These are phyloP conservation scores for Neurospora intermedia DNA, from an alignment of 495 filamentous ascomycete genomes.

Conservation along the genomic window DNA sequence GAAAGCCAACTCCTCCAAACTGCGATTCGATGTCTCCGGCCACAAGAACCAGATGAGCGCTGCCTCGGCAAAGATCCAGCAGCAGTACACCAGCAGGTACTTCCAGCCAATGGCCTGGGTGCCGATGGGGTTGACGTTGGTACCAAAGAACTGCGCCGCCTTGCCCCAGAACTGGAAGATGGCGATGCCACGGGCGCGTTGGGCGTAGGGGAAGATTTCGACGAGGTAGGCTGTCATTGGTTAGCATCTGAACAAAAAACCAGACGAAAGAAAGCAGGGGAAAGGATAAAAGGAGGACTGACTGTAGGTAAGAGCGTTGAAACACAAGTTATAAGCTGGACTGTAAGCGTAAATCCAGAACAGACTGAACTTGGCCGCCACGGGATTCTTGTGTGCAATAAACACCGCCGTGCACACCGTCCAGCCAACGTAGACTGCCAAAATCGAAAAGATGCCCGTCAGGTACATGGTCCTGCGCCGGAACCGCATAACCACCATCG, in stretches of 20 bases:
- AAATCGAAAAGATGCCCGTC: constrained; percentile 40
- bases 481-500: constrained; percentile 45
- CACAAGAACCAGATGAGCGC: constrained; percentile 52
- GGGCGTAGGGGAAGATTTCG: constrained; percentile 54
- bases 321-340: constrained; percentile 53
- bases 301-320: constrained; percentile 61
- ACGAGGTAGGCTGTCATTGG: constrained; percentile 43
- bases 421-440: constrained; percentile 50
- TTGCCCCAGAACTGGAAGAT: constrained; percentile 56
- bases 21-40: constrained; percentile 51
- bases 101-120: constrained; percentile 48
- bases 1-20: constrained; percentile 56
- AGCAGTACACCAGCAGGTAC: constrained; percentile 42
- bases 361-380: constrained; percentile 33
- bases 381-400: constrained; percentile 21
- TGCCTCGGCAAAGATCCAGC: constrained; percentile 48
- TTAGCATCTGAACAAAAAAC: too few species aligned
- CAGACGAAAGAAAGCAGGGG: too few species aligned
- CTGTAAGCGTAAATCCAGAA: constrained; percentile 58
- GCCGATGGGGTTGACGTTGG: constrained; percentile 59
- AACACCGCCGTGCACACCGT: constrained; percentile 44
- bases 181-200: constrained; percentile 49
- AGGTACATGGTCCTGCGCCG: constrained; percentile 51
- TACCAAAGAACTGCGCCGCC: constrained; percentile 35
- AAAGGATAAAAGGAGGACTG: constrained; percentile 7